phyloP scores from a whole-genome alignment of 441 rosid species.

The Sinapis alba region DNA sequence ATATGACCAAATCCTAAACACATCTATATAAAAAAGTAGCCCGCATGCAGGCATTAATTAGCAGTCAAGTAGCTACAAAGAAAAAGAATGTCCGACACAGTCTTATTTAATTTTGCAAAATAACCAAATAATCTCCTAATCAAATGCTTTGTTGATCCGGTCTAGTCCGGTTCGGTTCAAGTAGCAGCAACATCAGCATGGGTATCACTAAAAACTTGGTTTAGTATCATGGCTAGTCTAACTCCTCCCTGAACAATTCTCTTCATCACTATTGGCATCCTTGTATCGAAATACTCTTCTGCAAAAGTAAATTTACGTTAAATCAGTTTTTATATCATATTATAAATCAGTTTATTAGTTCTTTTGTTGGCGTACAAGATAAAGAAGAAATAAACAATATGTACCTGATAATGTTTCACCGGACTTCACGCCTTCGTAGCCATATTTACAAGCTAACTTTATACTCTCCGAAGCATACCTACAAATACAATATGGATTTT shows the following conservation, averaged over 20 bases:
- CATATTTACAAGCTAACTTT: slow-evolving; percentile 87
- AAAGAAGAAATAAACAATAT: background rate
- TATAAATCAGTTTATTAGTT: background rate
- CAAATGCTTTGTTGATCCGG: slow-evolving; percentile 12
- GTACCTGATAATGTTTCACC: slow-evolving; percentile 82
- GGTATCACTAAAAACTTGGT: slow-evolving; percentile 55
- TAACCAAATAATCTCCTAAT: slow-evolving; percentile 9
- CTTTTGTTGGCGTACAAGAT: slow-evolving; percentile 4
- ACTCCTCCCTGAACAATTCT: slow-evolving; percentile 89
- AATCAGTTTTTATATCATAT: background rate
- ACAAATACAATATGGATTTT: background rate
- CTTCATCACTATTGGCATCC: slow-evolving; percentile 87
- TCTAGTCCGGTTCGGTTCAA: slow-evolving; percentile 24
- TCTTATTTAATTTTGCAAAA: slow-evolving; percentile 1
- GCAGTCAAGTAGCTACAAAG: slow-evolving; percentile 4
- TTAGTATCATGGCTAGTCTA: slow-evolving; percentile 83
- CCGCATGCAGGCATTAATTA: background rate
- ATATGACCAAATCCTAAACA: background rate
- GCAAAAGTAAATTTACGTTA: background rate
- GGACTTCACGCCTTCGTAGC: slow-evolving; percentile 67
- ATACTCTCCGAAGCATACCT: slow-evolving; percentile 90
- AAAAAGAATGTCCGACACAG: background rate
- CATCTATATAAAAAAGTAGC: background rate
- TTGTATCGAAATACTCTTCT: slow-evolving; percentile 86
- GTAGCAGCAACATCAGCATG: slow-evolving; percentile 57